Conservation (phyloP, 2,329 filamentous ascomycete species). For the Claviceps capensis region DNA sequence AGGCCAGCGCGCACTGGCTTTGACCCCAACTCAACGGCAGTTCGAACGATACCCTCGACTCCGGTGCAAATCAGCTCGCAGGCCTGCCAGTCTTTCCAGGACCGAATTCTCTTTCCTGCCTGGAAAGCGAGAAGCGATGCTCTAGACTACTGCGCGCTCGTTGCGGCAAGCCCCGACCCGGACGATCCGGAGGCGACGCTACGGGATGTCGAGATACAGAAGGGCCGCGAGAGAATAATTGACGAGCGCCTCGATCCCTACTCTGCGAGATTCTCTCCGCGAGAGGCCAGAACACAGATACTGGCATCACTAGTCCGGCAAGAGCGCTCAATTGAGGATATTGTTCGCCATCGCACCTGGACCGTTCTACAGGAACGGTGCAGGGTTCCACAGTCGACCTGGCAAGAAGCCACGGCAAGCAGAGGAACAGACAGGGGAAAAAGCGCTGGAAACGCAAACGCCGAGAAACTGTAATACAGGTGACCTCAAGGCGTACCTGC, state of each 20-base stretch:
- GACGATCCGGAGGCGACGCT: constrained; percentile 66
- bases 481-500: too few relatives aligned
- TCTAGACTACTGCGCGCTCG: constrained; percentile 74
- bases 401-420: constrained; percentile 49
- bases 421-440: constrained; percentile 25
- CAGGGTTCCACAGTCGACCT: constrained; percentile 39
- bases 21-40: constrained; percentile 63
- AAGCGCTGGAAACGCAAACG: neutral
- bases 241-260: constrained; percentile 91
- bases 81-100: constrained; percentile 60
- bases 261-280: constrained; percentile 65
- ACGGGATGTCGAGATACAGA: constrained; percentile 55
- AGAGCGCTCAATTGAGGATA: constrained; percentile 63
- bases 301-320: constrained; percentile 61
- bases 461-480: neutral
- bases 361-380: constrained; percentile 64
- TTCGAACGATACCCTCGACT: constrained; percentile 38
- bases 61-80: constrained; percentile 41
- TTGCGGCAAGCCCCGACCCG: constrained; percentile 77
- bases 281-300: constrained; percentile 67
- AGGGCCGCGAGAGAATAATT: constrained; percentile 58
- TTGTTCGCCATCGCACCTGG: constrained; percentile 76
- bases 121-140: constrained; percentile 79
- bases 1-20: constrained; percentile 62
- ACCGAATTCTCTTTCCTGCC: constrained; percentile 68